phyloP scores from a whole-genome alignment of 2,329 filamentous ascomycete genomes.

The Alternaria panax region DNA sequence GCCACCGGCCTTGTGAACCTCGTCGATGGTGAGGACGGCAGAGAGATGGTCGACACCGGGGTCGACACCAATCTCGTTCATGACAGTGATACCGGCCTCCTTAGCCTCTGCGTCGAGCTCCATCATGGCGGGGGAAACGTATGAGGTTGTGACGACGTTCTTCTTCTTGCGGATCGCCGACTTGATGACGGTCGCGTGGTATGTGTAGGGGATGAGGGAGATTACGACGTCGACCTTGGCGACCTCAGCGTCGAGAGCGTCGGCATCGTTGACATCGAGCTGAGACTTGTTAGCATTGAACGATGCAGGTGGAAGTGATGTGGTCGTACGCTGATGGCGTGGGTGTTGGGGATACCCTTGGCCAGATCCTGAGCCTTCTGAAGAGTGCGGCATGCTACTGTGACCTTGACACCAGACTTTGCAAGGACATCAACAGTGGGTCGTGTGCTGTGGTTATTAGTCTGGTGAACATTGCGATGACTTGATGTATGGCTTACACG shows the following conservation, averaged over 20 bases:
- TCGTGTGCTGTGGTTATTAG: slow-evolving; percentile 51
- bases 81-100: slow-evolving; percentile 91
- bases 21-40: slow-evolving; percentile 85
- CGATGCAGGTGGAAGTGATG: neutral
- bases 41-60: slow-evolving; percentile 78
- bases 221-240: slow-evolving; percentile 78
- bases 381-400: slow-evolving; percentile 80
- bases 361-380: slow-evolving; percentile 77
- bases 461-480: neutral
- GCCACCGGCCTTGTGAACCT: slow-evolving; percentile 86
- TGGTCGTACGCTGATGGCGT: slow-evolving; percentile 63
- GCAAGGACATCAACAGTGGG: slow-evolving; percentile 67
- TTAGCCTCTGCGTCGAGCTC: slow-evolving; percentile 85
- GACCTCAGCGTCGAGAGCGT: slow-evolving; percentile 81
- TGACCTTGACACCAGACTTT: slow-evolving; percentile 64
- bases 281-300: slow-evolving; percentile 50
- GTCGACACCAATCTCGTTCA: slow-evolving; percentile 78
- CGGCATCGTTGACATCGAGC: slow-evolving; percentile 80
- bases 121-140: slow-evolving; percentile 90
- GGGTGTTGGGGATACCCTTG: slow-evolving; percentile 72
- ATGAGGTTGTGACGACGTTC: slow-evolving; percentile 93
- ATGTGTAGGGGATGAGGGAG: slow-evolving; percentile 78
- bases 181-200: slow-evolving; percentile 80
- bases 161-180: slow-evolving; percentile 92
- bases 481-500: slow-evolving; percentile 35